Percentiles rank a stretch among this genome's conserved stretches.
These are phyloP conservation scores for Abrus pulchellus DNA, from an alignment of 306 rosid genomes.

Conservation along the genomic window DNA sequence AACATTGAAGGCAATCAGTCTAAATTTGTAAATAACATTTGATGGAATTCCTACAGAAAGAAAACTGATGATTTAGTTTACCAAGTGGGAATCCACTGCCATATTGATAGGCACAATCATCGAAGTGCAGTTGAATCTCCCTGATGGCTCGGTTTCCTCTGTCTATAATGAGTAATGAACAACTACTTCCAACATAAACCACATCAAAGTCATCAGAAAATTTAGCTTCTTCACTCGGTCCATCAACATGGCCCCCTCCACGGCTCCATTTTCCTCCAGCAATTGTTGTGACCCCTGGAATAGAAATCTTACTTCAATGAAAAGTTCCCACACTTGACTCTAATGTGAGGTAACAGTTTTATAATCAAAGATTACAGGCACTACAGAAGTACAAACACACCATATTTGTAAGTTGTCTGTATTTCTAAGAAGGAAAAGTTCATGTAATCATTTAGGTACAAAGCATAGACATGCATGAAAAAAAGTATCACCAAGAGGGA, in stretches of 20 bases:
- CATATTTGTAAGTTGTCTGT: slow-evolving; percentile 6
- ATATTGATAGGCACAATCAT: slow-evolving; percentile 93
- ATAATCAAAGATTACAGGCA: slow-evolving; percentile 1
- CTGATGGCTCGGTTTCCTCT: slow-evolving; percentile 86
- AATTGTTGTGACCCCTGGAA: slow-evolving; percentile 87
- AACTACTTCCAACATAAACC: slow-evolving; percentile 89
- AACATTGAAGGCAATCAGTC: slow-evolving; percentile 42
- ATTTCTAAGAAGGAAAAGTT: background rate
- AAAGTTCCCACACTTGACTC: slow-evolving; percentile 28
- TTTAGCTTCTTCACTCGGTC: slow-evolving; percentile 92
- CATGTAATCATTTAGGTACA: background rate
- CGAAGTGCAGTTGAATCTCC: slow-evolving; percentile 92
- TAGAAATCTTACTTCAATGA: slow-evolving; percentile 41
- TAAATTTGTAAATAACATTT: slow-evolving; percentile 26
- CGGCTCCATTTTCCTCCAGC: slow-evolving; percentile 90
- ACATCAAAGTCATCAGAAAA: slow-evolving; percentile 95
- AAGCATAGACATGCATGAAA: background rate
- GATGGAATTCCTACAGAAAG: slow-evolving; percentile 22
- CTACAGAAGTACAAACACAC: background rate
- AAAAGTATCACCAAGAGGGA: background rate
- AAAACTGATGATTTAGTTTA: slow-evolving; percentile 46
- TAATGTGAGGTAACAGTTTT: slow-evolving; percentile 9
- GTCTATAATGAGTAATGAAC: slow-evolving; percentile 86
- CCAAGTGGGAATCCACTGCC: slow-evolving; percentile 92
- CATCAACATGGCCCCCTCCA: slow-evolving; percentile 87